Percentiles rank a stretch among this genome's conserved stretches.
Evolutionary conservation across 345 rosid species (phyloP).

Genomic region (Orychophragmus violaceus): DNA sequence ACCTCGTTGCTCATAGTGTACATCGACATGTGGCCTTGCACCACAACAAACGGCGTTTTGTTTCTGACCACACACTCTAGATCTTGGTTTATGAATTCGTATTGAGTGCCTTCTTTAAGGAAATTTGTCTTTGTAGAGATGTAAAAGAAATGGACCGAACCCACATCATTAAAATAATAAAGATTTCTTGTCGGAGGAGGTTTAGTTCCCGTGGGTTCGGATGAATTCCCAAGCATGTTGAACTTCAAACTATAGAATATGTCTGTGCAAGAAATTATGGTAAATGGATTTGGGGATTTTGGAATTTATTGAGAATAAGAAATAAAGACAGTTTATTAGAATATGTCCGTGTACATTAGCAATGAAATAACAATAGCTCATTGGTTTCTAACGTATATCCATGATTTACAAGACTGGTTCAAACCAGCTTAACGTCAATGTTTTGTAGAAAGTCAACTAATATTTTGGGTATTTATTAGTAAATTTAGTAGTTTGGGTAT

Average conservation of each 20-base stretch:
- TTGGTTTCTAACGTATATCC: too few relatives aligned
- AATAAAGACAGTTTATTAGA: too few relatives aligned
- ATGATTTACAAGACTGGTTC: too few relatives aligned
- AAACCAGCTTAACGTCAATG: too few relatives aligned
- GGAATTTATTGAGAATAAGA: too few relatives aligned
- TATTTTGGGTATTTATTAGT: too few relatives aligned
- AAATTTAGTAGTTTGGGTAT: too few relatives aligned
- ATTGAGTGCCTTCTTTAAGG: conserved; percentile 60
- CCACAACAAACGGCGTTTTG: conserved; percentile 70
- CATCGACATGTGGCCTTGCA: conserved; percentile 94
- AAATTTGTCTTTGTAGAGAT: conserved; percentile 87
- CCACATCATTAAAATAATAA: conserved; percentile 66
- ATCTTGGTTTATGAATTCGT: conserved; percentile 60
- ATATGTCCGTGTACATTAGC: too few relatives aligned
- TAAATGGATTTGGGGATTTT: too few relatives aligned
- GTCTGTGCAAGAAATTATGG: too few relatives aligned
- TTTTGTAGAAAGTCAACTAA: too few relatives aligned
- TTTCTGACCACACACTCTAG: conserved; percentile 63
- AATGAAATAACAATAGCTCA: too few relatives aligned
- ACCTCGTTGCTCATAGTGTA: conserved; percentile 71
- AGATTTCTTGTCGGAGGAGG: conserved; percentile 79
- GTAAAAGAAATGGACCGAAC: conserved; percentile 70
- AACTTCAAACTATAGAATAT: conserved; percentile 76
- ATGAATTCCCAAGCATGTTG: conserved; percentile 86
- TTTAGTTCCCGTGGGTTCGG: conserved; percentile 56